Evolutionary conservation across 345 rosid genomes (phyloP), one percentile per base, ranked within the genome.

Genomic region (Ceriops tagal): DNA sequence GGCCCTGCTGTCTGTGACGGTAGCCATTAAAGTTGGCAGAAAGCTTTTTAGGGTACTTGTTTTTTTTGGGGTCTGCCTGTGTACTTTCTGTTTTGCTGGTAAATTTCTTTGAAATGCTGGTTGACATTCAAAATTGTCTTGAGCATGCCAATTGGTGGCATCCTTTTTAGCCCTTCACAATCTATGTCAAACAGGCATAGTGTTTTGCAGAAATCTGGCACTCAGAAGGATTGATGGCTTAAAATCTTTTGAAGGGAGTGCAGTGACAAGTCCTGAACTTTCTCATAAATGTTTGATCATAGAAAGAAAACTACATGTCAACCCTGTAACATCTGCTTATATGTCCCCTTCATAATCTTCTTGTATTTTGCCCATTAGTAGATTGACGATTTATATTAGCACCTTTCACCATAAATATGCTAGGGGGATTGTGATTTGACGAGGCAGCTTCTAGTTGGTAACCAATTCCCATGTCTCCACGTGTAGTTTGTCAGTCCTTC

Each of bases 31-130:
- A 52, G 43, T 61, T 30, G 60, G 4, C 18, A 49, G 61, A 68
- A 37, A 47, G 66, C 20, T 30, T 63, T 72, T 49, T 37, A 35
- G 37, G 8, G 65, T 69, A 8, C 61, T 32, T 52, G 1, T 34
- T 34, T 34, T 19, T 37, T 71, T 20, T 4, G 73, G 39, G 31
- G 56, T 64, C 60, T 62, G 62, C 62, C 58, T 46, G 43, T 34
- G 31, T 5, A 34, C 63, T 63, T 79, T 62, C 31, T 70, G 62
- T 39, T 65, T 53, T 71, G 70, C 64, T 73, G 64, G 52, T 71
- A 61, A 32, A 73, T 35, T 73, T 64, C 21, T 49, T 57, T 67
- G 59, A 60, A 65, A 83, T 30, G 66, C 79, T 73, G 79, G 69
- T 76, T 65, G 68, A 51, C 68, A 53, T 68, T 63, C 64, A 63